Conservation (phyloP, 352 stramenopile species). For the Pythium monospermum region DNA sequence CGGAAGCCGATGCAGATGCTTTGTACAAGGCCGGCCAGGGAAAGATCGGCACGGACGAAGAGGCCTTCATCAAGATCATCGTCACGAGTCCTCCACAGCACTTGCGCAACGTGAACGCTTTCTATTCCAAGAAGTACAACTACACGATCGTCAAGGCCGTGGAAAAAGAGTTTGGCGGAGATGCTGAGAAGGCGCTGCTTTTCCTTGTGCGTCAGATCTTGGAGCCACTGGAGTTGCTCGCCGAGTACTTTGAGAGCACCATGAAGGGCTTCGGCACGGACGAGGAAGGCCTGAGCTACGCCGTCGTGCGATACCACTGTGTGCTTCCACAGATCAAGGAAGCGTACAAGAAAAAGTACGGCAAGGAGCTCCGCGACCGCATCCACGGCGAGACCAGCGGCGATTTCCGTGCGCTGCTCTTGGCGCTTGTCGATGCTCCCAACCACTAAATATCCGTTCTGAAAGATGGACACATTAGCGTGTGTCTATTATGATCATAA, state of each 20-base stretch:
- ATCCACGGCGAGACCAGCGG: conserved; percentile 78
- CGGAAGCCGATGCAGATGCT: conserved; percentile 45
- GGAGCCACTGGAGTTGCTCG: conserved; percentile 51
- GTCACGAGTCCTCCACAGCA: conserved; percentile 50
- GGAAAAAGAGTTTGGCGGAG: conserved; percentile 63
- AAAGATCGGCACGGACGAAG: conserved; percentile 62
- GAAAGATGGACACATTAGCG: too few species aligned
- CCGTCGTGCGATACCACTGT: conserved; percentile 74
- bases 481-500: too few species aligned
- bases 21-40: conserved; percentile 73
- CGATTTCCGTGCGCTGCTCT: conserved; percentile 65
- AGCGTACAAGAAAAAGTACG: conserved; percentile 75
- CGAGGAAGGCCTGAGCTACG: conserved; percentile 51
- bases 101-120: conserved; percentile 46
- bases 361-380: conserved; percentile 71
- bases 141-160: conserved; percentile 54
- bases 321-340: conserved; percentile 68
- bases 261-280: conserved; percentile 76
- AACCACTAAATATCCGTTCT: conserved; percentile 21
- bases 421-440: conserved; percentile 46
- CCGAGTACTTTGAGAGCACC: conserved; percentile 63
- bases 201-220: conserved; percentile 61
- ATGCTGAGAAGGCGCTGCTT: conserved; percentile 46
- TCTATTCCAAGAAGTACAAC: conserved; percentile 61
- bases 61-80: conserved; percentile 53